These are phyloP conservation scores for Xylariaceae sp. DNA, from an alignment of 2,329 filamentous ascomycete genomes.

Conservation along the genomic window DNA sequence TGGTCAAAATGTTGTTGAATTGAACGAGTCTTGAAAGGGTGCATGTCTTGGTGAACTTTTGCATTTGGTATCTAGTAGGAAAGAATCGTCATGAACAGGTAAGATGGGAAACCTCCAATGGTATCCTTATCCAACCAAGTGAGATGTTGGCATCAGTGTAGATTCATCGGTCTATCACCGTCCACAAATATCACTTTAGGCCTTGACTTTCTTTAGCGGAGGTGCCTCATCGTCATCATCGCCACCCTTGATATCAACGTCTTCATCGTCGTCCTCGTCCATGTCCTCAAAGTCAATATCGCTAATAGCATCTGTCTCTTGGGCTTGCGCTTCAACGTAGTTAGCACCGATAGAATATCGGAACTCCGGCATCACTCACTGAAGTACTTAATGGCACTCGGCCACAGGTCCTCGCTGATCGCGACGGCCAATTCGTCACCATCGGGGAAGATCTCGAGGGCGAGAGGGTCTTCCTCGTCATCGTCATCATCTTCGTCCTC, in stretches of 20 bases:
- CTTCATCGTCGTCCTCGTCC: slow-evolving; percentile 31
- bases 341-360: slow-evolving; percentile 27
- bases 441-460: slow-evolving; percentile 80
- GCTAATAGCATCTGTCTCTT: slow-evolving; percentile 62
- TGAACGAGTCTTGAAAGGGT: too few species aligned
- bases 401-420: slow-evolving; percentile 85
- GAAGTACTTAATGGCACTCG: slow-evolving; percentile 85
- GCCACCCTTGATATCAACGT: slow-evolving; percentile 33
- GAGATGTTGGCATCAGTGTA: too few species aligned
- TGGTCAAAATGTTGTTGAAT: too few species aligned
- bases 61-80: too few species aligned
- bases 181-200: not conserved
- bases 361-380: slow-evolving; percentile 51
- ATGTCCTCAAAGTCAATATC: slow-evolving; percentile 66
- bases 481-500: slow-evolving; percentile 37
- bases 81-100: too few species aligned
- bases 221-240: slow-evolving; percentile 53
- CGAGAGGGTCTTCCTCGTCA: slow-evolving; percentile 57
- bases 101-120: too few species aligned
- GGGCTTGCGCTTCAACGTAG: slow-evolving; percentile 55
- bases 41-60: too few species aligned
- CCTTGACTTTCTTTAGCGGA: slow-evolving; percentile 35
- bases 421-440: slow-evolving; percentile 78
- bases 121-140: too few species aligned
- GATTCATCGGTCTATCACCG: too few species aligned